Base-by-base conservation (phyloP, 2,329 filamentous ascomycete species). In the Fusarium heterosporum region DNA sequence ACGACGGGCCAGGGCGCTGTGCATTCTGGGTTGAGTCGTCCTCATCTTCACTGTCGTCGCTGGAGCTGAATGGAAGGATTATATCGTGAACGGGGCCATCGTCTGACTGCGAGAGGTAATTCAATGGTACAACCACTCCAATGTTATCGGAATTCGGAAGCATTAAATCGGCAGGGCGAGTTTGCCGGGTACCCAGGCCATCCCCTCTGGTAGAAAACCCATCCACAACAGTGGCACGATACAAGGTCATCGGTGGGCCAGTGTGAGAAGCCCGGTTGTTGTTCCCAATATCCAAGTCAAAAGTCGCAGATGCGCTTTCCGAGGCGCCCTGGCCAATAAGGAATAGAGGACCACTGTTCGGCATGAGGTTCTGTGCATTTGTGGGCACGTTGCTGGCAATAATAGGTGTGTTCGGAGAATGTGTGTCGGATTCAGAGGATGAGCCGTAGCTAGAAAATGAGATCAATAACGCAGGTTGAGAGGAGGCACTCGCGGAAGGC, bases 91-190 rank as follows among this genome's bases (percentile, higher is more conserved):
- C 16, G 8, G 16, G 34, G 8, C 3, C 14, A 16, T 36, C 16
- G 34, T 36, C 34, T 36, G 34, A 16, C 13, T n/a, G 16, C 22
- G 22, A 22, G 22, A 22, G 6, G 16, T 9, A 6, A 4, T 36
- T n/a, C 10, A 16, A 11, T 36, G 34, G 11, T 9, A 29, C 28
- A 29, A 29, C n/a, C 9, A 36, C 16, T 36, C 16, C 34, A 10
- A n/a, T 36, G 16, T 36, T 48, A 17, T 36, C 32, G 4, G 8
- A 8, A 17, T 11, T 19, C 11, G 47, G 47, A 32, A 38, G 16
- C 4, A 22, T 30, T 14, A 59, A 17, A 28, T 55, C 34, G n/a
- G 14, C 29, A 22, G 55, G 49, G 19, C 55, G 55, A 41, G n/a
- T 7, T 34, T 34, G 28, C 5, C 48, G 14, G 11, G 5, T 43